Conservation (phyloP, 768 basidiomycete genomes). For the Phanerochaete sordida region DNA sequence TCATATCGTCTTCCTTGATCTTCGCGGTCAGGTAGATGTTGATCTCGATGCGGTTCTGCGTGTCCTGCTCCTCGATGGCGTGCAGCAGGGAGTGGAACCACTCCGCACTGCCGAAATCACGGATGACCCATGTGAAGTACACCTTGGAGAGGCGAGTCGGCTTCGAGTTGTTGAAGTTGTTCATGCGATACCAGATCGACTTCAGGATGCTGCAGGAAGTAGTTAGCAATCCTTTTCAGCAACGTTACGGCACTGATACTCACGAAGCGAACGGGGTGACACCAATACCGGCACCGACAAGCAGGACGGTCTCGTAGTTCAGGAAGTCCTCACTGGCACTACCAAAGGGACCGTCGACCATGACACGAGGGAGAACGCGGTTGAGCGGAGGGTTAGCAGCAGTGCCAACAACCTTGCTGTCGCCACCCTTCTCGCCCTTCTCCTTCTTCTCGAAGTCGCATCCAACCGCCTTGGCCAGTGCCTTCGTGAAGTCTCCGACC, state of each 20-base stretch:
- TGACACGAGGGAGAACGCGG: slow-evolving; percentile 80
- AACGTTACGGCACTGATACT: slow-evolving; percentile 30
- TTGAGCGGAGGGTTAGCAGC: slow-evolving; percentile 57
- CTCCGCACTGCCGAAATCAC: slow-evolving; percentile 84
- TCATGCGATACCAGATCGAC: slow-evolving; percentile 96
- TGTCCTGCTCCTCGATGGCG: slow-evolving; percentile 92
- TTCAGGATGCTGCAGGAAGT: slow-evolving; percentile 61
- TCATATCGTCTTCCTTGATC: slow-evolving; percentile 90
- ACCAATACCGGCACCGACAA: slow-evolving; percentile 94
- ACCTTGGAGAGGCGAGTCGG: slow-evolving; percentile 87
- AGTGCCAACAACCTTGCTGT: slow-evolving; percentile 61
- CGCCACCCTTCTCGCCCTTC: slow-evolving; percentile 42
- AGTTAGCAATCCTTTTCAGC: not conserved
- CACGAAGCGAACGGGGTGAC: slow-evolving; percentile 96
- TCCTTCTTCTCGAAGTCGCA: slow-evolving; percentile 70
- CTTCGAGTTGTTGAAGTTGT: slow-evolving; percentile 71
- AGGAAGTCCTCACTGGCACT: slow-evolving; percentile 89
- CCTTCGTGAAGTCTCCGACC: slow-evolving; percentile 88
- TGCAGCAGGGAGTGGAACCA: slow-evolving; percentile 94
- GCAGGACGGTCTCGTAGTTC: slow-evolving; percentile 83
- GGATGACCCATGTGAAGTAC: slow-evolving; percentile 95
- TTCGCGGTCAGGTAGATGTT: slow-evolving; percentile 91
- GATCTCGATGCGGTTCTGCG: slow-evolving; percentile 83
- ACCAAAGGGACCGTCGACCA: slow-evolving; percentile 97
- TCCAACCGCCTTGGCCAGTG: slow-evolving; percentile 76